These are phyloP conservation scores for Pleurotus sapidus DNA, from an alignment of 768 basidiomycete species.

Conservation along the genomic window DNA sequence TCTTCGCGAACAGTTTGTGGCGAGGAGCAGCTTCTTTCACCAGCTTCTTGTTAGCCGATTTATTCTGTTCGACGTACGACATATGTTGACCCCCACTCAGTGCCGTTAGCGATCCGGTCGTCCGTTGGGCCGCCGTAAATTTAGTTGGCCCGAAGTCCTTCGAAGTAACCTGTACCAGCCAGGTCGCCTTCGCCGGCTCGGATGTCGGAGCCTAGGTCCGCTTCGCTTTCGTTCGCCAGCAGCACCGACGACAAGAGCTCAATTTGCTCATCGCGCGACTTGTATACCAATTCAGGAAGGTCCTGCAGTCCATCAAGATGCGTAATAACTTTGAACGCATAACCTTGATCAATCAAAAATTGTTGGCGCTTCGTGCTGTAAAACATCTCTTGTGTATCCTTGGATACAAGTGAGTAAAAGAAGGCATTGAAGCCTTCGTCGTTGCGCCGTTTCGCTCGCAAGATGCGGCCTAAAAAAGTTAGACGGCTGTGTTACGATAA, in stretches of 20 bases:
- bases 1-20: constrained; percentile 80
- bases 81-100: constrained; percentile 89
- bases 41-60: constrained; percentile 82
- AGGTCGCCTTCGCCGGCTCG: constrained; percentile 82
- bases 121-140: constrained; percentile 70
- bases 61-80: constrained; percentile 92
- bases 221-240: constrained; percentile 86
- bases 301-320: constrained; percentile 90
- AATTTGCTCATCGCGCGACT: constrained; percentile 89
- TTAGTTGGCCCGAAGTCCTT: constrained; percentile 82
- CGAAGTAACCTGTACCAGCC: constrained; percentile 80
- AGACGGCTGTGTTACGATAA: constrained; percentile 8
- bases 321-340: constrained; percentile 99
- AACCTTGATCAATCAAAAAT: constrained; percentile 98
- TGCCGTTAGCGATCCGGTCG: constrained; percentile 77
- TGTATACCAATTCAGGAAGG: constrained; percentile 88
- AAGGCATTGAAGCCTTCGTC: constrained; percentile 99
- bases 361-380: constrained; percentile 99
- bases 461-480: constrained; percentile 70
- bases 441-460: constrained; percentile 95
- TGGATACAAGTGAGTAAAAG: constrained; percentile 98
- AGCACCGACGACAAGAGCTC: constrained; percentile 94
- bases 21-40: constrained; percentile 53
- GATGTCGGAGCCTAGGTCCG: constrained; percentile 84
- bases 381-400: constrained; percentile 99